A percentile compares a stretch with the other conserved stretches of the same genome.
Conservation (phyloP, 176 grass and related monocot genomes). For the Musa beccarii region DNA sequence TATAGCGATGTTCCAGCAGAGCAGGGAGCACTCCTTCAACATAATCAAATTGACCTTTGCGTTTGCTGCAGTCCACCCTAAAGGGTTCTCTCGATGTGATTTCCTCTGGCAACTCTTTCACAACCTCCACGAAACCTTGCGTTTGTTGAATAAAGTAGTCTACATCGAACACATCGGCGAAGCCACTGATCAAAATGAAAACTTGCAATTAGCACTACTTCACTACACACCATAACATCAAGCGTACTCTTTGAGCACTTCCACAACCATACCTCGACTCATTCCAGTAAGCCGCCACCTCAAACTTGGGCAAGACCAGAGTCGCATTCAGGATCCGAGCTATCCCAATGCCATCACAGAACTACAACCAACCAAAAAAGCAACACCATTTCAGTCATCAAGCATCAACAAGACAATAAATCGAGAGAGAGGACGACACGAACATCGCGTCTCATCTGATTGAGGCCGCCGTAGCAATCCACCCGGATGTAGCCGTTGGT, state of each 20-base stretch:
- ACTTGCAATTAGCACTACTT: slow-evolving; percentile 23
- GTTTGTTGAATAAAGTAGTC: slow-evolving; percentile 86
- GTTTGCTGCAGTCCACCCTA: slow-evolving; percentile 79
- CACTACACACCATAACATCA: neutral
- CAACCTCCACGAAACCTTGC: slow-evolving; percentile 66
- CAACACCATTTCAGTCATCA: neutral
- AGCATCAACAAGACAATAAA: neutral
- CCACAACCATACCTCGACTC: slow-evolving; percentile 71
- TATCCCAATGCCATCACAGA: slow-evolving; percentile 81
- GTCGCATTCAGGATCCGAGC: slow-evolving; percentile 77
- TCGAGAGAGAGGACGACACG: slow-evolving; percentile 17
- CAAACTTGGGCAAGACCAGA: slow-evolving; percentile 86
- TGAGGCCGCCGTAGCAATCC: slow-evolving; percentile 87
- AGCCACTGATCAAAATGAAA: slow-evolving; percentile 58
- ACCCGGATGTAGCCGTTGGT: slow-evolving; percentile 74
- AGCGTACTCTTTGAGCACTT: neutral
- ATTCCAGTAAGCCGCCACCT: slow-evolving; percentile 91
- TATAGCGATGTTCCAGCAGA: slow-evolving; percentile 66
- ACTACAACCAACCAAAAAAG: slow-evolving; percentile 33
- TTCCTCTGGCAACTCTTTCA: slow-evolving; percentile 61
- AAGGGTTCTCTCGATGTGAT: slow-evolving; percentile 66
- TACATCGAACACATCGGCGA: slow-evolving; percentile 88
- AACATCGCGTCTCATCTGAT: slow-evolving; percentile 98
- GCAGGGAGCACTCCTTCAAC: slow-evolving; percentile 54
- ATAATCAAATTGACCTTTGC: slow-evolving; percentile 80